Conservation (phyloP, 140 eudicot genomes). For the Anethum foeniculum region DNA sequence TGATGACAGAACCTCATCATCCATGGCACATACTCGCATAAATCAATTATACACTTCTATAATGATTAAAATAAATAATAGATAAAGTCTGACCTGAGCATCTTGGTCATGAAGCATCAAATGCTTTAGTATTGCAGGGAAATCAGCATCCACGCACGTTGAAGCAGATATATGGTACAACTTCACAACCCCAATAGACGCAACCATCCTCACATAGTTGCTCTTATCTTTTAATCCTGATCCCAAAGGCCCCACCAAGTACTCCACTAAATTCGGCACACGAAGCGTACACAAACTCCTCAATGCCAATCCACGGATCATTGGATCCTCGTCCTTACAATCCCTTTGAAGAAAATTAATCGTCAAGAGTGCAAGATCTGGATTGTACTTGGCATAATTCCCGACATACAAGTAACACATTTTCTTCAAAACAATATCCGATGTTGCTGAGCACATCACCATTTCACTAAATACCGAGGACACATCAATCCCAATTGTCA, state of each 20-base stretch:
- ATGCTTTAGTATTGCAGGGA: slow-evolving; percentile 68
- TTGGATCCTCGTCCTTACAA: slow-evolving; percentile 93
- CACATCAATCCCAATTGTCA: slow-evolving; percentile 92
- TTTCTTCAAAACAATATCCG: slow-evolving; percentile 85
- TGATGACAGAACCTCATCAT: neutral
- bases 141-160: slow-evolving; percentile 84
- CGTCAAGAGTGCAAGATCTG: slow-evolving; percentile 83
- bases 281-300: slow-evolving; percentile 87
- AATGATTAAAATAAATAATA: neutral
- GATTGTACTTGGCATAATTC: slow-evolving; percentile 85
- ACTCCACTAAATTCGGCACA: slow-evolving; percentile 87
- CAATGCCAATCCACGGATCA: slow-evolving; percentile 93
- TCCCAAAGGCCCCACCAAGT: slow-evolving; percentile 79
- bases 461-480: slow-evolving; percentile 89
- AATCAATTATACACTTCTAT: neutral
- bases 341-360: slow-evolving; percentile 92
- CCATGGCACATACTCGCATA: neutral
- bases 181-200: slow-evolving; percentile 79
- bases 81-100: slow-evolving; percentile 51
- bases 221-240: slow-evolving; percentile 80
- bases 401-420: slow-evolving; percentile 94
- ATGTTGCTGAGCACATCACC: slow-evolving; percentile 98
- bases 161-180: slow-evolving; percentile 78
- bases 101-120: slow-evolving; percentile 88
- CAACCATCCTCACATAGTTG: slow-evolving; percentile 85